These are phyloP conservation scores for Pseudocercospora musae DNA, from an alignment of 2,329 filamentous ascomycete genomes.

Conservation along the genomic window DNA sequence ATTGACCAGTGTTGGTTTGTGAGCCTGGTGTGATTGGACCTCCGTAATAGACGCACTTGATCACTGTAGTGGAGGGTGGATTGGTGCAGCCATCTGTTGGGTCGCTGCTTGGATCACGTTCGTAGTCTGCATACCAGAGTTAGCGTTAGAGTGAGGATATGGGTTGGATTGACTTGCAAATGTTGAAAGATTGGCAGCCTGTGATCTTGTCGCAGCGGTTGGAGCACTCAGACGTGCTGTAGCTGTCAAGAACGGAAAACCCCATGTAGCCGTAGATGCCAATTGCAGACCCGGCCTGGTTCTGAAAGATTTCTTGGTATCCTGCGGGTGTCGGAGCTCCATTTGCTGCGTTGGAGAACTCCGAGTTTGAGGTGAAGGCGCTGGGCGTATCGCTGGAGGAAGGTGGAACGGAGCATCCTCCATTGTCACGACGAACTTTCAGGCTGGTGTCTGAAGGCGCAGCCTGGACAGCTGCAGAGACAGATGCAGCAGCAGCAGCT, in stretches of 20 bases:
- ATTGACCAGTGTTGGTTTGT: slow-evolving; percentile 28
- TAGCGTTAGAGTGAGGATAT: not conserved
- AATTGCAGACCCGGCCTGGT: slow-evolving; percentile 10
- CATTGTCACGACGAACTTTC: slow-evolving; percentile 11
- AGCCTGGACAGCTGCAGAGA: slow-evolving; percentile 21
- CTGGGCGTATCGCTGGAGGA: slow-evolving; percentile 18
- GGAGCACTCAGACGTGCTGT: slow-evolving; percentile 31
- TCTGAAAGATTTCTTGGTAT: slow-evolving; percentile 7
- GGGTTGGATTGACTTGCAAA: slow-evolving; percentile 11
- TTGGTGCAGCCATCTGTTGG: slow-evolving; percentile 34
- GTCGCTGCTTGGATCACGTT: slow-evolving; percentile 33
- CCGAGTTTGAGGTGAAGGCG: slow-evolving; percentile 12
- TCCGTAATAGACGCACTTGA: slow-evolving; percentile 41
- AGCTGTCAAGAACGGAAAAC: slow-evolving; percentile 25
- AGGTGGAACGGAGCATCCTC: slow-evolving; percentile 7
- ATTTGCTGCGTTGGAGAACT: slow-evolving; percentile 17
- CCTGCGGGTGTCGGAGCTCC: not conserved
- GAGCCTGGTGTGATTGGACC: slow-evolving; percentile 29
- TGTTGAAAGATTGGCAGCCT: slow-evolving; percentile 36
- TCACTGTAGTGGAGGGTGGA: slow-evolving; percentile 36
- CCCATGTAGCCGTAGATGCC: slow-evolving; percentile 29
- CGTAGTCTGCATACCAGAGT: slow-evolving; percentile 14
- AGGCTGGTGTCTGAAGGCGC: slow-evolving; percentile 19
- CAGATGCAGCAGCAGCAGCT: slow-evolving; percentile 17
- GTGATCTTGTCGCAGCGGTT: slow-evolving; percentile 31